These are phyloP conservation scores for Mycena chlorophos DNA, from an alignment of 768 basidiomycete genomes.

Conservation along the genomic window DNA sequence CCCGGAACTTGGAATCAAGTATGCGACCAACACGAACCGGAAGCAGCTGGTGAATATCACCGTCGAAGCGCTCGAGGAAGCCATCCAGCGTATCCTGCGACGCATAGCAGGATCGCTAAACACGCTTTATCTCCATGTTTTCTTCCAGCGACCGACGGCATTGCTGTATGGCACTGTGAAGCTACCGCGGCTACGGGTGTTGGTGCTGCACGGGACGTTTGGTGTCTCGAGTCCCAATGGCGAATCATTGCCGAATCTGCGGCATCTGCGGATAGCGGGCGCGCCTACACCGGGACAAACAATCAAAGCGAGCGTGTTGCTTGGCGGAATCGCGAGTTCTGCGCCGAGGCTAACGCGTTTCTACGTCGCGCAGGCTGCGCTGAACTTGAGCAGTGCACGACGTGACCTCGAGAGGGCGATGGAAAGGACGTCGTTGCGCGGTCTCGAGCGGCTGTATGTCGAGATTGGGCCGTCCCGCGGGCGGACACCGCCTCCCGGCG, in stretches of 20 bases:
- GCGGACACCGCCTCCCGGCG: conserved; percentile 8
- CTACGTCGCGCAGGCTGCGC: conserved; percentile 9
- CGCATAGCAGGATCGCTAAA: conserved; percentile 7
- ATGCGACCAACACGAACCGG: not conserved
- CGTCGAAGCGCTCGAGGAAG: conserved; percentile 7
- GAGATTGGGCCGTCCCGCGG: conserved; percentile 11
- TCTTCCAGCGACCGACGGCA: conserved; percentile 7
- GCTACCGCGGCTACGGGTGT: conserved; percentile 6
- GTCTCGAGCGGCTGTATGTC: conserved; percentile 13
- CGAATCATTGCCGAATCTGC: conserved; percentile 7
- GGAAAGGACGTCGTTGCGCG: conserved; percentile 13
- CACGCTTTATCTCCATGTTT: conserved; percentile 15
- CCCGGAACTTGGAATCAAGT: conserved; percentile 12
- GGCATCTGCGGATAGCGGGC: conserved; percentile 10
- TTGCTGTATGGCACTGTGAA: conserved; percentile 9
- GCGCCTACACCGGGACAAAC: conserved; percentile 6
- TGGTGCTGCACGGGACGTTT: conserved; percentile 20
- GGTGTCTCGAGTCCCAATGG: not conserved
- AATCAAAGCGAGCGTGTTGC: conserved; percentile 7
- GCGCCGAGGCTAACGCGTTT: conserved; percentile 12
- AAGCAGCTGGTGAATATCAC: conserved; percentile 1
- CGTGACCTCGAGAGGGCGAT: conserved; percentile 16
- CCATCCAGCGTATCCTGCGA: conserved; percentile 9
- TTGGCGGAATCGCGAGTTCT: conserved; percentile 10
- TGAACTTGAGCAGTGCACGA: not conserved